A percentile compares a stretch with the other conserved stretches of the same genome.
phyloP scores from a whole-genome alignment of 306 rosid species.

The Prunus salicina region DNA sequence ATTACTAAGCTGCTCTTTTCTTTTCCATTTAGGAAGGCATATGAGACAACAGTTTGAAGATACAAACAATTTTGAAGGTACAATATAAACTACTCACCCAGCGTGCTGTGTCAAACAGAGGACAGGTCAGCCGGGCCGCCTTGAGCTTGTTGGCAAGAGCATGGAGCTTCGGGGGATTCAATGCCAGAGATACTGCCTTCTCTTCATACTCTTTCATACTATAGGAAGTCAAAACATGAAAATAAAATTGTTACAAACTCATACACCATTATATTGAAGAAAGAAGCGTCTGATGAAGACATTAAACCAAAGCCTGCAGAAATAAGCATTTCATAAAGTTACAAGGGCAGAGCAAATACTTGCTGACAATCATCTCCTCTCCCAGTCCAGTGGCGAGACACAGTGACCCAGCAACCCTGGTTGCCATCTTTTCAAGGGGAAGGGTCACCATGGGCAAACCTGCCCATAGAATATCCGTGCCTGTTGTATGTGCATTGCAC shows the following conservation, averaged over 20 bases:
- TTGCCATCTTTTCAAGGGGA: conserved; percentile 98
- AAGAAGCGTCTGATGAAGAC: not conserved
- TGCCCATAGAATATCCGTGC: conserved; percentile 97
- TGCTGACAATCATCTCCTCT: conserved; percentile 93
- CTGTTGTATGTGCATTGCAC: conserved; percentile 99
- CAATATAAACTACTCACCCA: conserved; percentile 51
- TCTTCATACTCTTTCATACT: conserved; percentile 96
- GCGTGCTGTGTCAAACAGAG: conserved; percentile 87
- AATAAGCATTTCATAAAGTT: not conserved
- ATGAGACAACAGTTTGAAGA: not conserved
- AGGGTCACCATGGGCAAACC: conserved; percentile 95
- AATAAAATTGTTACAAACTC: not conserved
- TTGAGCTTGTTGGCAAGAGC: conserved; percentile 75
- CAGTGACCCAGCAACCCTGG: conserved; percentile 98
- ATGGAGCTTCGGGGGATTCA: conserved; percentile 74
- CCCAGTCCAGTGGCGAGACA: conserved; percentile 92
- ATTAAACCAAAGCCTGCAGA: not conserved
- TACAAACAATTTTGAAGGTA: not conserved
- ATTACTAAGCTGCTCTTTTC: not conserved
- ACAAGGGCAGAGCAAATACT: conserved; percentile 23
- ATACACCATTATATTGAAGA: not conserved
- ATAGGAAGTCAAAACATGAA: conserved; percentile 6
- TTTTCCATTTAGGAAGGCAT: not conserved
- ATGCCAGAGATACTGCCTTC: conserved; percentile 79
- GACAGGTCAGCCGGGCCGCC: conserved; percentile 79